Conservation (phyloP, 2,329 filamentous ascomycete species). For the Fragosphaeria purpurea region DNA sequence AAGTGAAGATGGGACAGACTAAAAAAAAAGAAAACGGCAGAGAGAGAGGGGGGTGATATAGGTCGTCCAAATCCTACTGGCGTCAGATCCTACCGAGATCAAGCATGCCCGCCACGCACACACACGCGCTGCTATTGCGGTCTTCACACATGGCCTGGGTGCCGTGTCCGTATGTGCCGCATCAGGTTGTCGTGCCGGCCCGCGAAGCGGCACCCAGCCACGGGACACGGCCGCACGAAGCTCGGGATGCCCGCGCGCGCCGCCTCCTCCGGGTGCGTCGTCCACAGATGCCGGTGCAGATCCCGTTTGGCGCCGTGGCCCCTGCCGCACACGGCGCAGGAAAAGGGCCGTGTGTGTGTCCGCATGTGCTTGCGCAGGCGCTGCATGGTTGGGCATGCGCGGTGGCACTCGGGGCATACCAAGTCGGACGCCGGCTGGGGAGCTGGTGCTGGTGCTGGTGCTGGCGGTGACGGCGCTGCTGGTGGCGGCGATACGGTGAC, state of each 20-base stretch:
- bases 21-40: too few relatives aligned
- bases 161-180: conserved; percentile 7
- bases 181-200: conserved; percentile 14
- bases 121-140: too few relatives aligned
- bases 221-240: conserved; percentile 8
- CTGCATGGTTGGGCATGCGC: neutral
- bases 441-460: too few relatives aligned
- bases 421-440: too few relatives aligned
- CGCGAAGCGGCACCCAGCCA: conserved; percentile 9
- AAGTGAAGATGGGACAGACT: too few relatives aligned
- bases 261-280: conserved; percentile 13
- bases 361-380: conserved; percentile 11
- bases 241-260: conserved; percentile 4
- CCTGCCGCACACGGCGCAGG: conserved; percentile 13
- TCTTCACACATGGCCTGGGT: neutral
- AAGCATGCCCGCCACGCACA: too few relatives aligned
- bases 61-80: too few relatives aligned
- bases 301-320: conserved; percentile 12
- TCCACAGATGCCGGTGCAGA: conserved; percentile 15
- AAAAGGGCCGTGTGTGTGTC: conserved; percentile 13
- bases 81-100: too few relatives aligned
- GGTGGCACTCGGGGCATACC: neutral
- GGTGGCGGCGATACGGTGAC: too few relatives aligned
- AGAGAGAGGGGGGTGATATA: too few relatives aligned
- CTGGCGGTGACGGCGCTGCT: too few relatives aligned